Conservation (phyloP, 2,329 filamentous ascomycete species). For the Beauveria scarabaeidicola region DNA sequence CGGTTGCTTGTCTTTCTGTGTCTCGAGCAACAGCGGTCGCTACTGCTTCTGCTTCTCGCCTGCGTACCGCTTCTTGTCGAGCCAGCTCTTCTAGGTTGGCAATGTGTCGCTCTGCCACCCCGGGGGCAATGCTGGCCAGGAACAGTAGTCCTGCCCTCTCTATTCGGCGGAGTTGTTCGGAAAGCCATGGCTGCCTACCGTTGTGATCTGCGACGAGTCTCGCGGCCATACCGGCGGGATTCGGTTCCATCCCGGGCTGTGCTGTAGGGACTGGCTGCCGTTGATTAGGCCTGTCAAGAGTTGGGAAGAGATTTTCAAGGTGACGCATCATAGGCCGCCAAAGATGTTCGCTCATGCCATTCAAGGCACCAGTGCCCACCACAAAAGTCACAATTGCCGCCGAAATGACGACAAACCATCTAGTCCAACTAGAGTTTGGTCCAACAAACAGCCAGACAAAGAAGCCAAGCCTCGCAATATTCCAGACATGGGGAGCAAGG, state of each 20-base stretch:
- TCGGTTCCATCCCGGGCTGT: conserved; percentile 17
- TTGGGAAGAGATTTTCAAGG: conserved; percentile 50
- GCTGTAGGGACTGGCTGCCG: conserved; percentile 23
- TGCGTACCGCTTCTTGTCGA: conserved; percentile 32
- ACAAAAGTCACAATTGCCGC: conserved; percentile 49
- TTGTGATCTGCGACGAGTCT: conserved; percentile 39
- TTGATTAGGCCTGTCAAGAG: conserved; percentile 25
- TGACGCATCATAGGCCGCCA: conserved; percentile 51
- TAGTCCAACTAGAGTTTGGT: conserved; percentile 48
- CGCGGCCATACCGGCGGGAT: conserved; percentile 45
- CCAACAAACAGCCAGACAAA: conserved; percentile 60
- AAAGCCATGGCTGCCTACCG: conserved; percentile 24
- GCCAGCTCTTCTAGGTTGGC: conserved; percentile 47
- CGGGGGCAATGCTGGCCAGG: conserved; percentile 57
- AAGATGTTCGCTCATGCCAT: conserved; percentile 43
- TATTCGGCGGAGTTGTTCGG: conserved; percentile 38
- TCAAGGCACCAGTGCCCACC: conserved; percentile 51
- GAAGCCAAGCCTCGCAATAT: conserved; percentile 46
- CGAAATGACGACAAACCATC: conserved; percentile 47
- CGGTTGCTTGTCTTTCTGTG: conserved; percentile 15
- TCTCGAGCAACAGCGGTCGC: conserved; percentile 19
- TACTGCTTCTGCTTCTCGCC: conserved; percentile 31
- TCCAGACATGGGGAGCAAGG: conserved; percentile 46
- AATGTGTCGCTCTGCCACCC: conserved; percentile 58
- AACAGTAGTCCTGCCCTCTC: conserved; percentile 56